Evolutionary conservation across 163 green algal species (phyloP), one percentile per base, ranked within the genome.

Genomic region (Scenedesmus sp.): DNA sequence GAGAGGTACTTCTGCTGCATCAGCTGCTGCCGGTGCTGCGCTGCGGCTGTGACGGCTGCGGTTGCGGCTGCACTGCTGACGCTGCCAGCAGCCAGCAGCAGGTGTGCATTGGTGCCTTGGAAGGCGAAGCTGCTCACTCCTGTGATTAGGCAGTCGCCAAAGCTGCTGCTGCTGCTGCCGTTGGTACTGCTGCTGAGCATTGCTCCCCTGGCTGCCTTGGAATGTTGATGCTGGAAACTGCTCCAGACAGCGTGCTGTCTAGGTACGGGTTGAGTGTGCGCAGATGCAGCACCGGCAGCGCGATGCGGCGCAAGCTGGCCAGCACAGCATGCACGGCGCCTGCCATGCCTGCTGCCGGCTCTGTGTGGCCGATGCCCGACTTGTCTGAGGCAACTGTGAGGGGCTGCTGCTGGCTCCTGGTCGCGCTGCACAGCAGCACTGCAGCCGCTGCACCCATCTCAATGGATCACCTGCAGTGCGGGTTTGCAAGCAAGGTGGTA

Each of bases 71-170:
- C 42, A 5, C 24, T 79, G 79, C 15, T 26, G 42, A 20, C 53
- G 35, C 81, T 68, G 78, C 24, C 78, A 0, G 59, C 80, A 46
- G 92, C 81, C 4, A 91, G 49, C 73, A 87, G n/a, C 40, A 88
- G 22, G 70, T 93, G 90, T n/a, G 89, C 89, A 56, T 90, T 91
- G 90, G 49, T 91, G 44, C 90, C 90, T 72, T 98, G 95, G 93
- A 99, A 98, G 3, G 96, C 97, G 93, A 99, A 98, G 13, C 95
- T 96, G 92, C 94, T 97, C 49, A 96, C 90, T 53, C 95, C 96
- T 51, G 56, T 72, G 56, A 56, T 37, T 2, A 79, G 22, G 35
- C 42, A 83, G 16, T 46, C 37, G 1, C 73, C 73, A 49, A 43
- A 56, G 35, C 46, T 72, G 68, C 49, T 59, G 87, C 40, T 53